phyloP scores from a whole-genome alignment of 73 alveolate species.

The Vitrella brassicaformis region DNA sequence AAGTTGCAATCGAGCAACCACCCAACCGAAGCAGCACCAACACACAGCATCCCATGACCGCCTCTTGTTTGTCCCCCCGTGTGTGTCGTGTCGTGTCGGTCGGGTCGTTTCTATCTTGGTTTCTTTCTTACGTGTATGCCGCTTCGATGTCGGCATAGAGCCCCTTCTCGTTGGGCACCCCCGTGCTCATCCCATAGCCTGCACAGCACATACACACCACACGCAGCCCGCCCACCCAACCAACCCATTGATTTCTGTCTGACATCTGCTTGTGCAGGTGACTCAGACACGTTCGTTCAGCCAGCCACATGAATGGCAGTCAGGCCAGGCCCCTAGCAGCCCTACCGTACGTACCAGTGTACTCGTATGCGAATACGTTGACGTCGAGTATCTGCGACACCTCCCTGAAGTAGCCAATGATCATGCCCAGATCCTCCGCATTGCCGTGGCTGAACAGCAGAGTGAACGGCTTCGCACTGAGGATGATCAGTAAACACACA shows the following conservation, averaged over 20 bases:
- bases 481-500: too few species aligned
- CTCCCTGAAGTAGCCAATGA: slow-evolving; percentile 24
- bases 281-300: too few species aligned
- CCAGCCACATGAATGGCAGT: too few species aligned
- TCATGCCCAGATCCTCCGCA: slow-evolving; percentile 59
- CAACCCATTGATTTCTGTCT: not conserved
- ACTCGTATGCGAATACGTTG: slow-evolving; percentile 38
- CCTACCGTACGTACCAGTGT: slow-evolving; percentile 5
- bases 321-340: too few species aligned
- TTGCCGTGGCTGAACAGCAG: slow-evolving; percentile 67
- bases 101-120: too few species aligned
- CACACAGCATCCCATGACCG: too few species aligned
- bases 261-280: not conserved
- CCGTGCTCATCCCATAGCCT: slow-evolving; percentile 30
- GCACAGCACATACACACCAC: slow-evolving; percentile 3
- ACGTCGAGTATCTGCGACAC: slow-evolving; percentile 13
- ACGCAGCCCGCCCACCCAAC: not conserved
- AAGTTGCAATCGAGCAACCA: too few species aligned
- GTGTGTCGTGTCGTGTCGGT: too few species aligned
- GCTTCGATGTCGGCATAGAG: slow-evolving; percentile 39
- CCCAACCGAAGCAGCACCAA: too few species aligned
- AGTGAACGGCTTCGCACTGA: too few species aligned
- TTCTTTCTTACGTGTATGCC: slow-evolving; percentile 27
- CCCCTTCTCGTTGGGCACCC: slow-evolving; percentile 20
- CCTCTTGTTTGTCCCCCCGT: too few species aligned